Conservation (phyloP, 2,329 filamentous ascomycete genomes). For the Colletotrichum gigasporum region DNA sequence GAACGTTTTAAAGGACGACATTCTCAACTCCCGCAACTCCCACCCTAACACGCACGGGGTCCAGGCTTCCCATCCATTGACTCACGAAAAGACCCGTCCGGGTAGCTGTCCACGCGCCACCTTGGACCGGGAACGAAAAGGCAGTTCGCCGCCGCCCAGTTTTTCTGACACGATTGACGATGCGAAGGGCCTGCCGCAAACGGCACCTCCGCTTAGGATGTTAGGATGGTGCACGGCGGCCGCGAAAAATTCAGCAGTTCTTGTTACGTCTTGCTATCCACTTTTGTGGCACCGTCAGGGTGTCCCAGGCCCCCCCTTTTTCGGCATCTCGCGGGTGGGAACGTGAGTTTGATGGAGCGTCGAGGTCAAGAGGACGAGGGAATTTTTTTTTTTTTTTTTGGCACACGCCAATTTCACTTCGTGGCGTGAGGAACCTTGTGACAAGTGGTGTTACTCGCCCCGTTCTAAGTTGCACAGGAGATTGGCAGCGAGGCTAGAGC, state of each 20-base stretch:
- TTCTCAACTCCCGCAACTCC: background rate
- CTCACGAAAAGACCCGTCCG: slow-evolving; percentile 14
- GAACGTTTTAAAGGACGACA: slow-evolving; percentile 3
- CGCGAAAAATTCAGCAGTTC: slow-evolving; percentile 32
- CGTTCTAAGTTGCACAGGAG: no score
- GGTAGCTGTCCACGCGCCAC: slow-evolving; percentile 15
- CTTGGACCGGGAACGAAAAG: background rate
- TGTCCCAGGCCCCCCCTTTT: background rate
- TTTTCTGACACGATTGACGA: slow-evolving; percentile 16
- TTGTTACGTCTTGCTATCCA: slow-evolving; percentile 33
- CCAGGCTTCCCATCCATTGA: no score
- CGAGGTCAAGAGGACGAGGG: background rate
- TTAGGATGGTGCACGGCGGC: slow-evolving; percentile 4
- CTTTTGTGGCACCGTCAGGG: slow-evolving; percentile 5
- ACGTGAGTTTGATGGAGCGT: no score
- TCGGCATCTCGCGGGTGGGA: no score
- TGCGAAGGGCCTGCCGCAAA: slow-evolving; percentile 14
- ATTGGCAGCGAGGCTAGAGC: no score
- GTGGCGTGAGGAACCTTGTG: background rate
- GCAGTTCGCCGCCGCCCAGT: background rate
- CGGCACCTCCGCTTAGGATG: slow-evolving; percentile 25
- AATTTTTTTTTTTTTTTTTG: no score
- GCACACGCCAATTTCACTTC: background rate
- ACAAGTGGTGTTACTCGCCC: no score
- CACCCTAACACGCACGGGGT: no score